Evolutionary conservation across 495 filamentous ascomycete genomes (phyloP).

Genomic region (Talaromyces trachyspermus): DNA sequence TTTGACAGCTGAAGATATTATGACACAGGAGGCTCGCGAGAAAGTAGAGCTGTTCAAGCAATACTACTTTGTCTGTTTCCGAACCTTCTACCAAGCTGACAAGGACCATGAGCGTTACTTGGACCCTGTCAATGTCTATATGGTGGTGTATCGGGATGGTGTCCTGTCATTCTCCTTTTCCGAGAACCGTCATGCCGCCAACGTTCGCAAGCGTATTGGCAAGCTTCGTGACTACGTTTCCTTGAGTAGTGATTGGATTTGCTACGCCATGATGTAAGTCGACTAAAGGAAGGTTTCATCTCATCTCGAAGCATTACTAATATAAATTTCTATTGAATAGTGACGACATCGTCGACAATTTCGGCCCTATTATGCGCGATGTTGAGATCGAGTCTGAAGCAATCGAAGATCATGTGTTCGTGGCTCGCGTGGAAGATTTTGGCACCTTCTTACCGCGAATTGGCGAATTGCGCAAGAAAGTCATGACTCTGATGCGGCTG

Average conservation of each 20-base stretch:
- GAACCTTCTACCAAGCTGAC: conserved; percentile 80
- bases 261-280: conserved; percentile 92
- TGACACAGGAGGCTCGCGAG: conserved; percentile 87
- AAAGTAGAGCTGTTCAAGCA: conserved; percentile 96
- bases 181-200: conserved; percentile 72
- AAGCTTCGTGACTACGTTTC: conserved; percentile 89
- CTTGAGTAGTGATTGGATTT: conserved; percentile 94
- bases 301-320: neutral
- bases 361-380: conserved; percentile 78
- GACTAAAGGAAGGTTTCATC: conserved; percentile 15
- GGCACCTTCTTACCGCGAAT: conserved; percentile 79
- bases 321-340: conserved; percentile 28
- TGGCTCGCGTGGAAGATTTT: conserved; percentile 82
- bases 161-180: conserved; percentile 89
- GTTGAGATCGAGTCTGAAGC: conserved; percentile 83
- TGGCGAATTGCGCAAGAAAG: conserved; percentile 84
- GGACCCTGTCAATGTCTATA: conserved; percentile 91
- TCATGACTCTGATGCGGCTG: conserved; percentile 87
- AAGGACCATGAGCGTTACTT: conserved; percentile 68
- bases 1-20: conserved; percentile 89
- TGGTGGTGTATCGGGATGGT: conserved; percentile 93
- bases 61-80: conserved; percentile 97
- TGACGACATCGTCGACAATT: conserved; percentile 95
- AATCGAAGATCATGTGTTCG: conserved; percentile 92
- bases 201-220: conserved; percentile 86